Conservation (phyloP, 108 stramenopile genomes). For the Cyclotella atomus region DNA sequence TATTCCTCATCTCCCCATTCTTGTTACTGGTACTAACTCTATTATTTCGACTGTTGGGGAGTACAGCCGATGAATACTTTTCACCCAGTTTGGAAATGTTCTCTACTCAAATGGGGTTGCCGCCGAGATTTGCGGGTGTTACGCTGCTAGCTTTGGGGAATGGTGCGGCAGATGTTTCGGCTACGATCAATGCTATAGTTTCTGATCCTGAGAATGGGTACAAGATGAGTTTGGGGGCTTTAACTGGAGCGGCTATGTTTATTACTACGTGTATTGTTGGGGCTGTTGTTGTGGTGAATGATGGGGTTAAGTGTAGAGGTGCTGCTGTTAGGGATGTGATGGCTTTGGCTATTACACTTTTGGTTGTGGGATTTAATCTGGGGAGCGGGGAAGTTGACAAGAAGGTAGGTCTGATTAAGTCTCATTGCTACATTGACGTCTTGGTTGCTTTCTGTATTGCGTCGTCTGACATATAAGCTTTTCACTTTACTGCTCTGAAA, state of each 20-base stretch:
- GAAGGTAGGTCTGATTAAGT: constrained; percentile 35
- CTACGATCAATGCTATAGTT: constrained; percentile 86
- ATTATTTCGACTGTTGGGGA: constrained; percentile 89
- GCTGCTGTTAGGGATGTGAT: constrained; percentile 86
- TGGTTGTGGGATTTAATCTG: constrained; percentile 64
- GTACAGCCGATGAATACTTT: constrained; percentile 97
- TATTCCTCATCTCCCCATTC: constrained; percentile 60
- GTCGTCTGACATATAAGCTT: too few species aligned
- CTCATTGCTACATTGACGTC: constrained; percentile 3
- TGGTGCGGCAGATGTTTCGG: constrained; percentile 95
- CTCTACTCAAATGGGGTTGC: constrained; percentile 76
- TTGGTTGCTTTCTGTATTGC: neutral
- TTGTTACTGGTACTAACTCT: constrained; percentile 72
- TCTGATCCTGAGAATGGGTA: constrained; percentile 81
- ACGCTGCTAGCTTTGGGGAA: constrained; percentile 96
- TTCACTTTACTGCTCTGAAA: too few species aligned
- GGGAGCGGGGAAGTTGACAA: constrained; percentile 58
- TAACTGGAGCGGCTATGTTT: constrained; percentile 96
- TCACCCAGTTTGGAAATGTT: constrained; percentile 92
- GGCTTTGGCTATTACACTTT: constrained; percentile 63
- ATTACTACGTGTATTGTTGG: constrained; percentile 87
- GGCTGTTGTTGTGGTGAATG: constrained; percentile 73
- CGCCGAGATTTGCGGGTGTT: constrained; percentile 96
- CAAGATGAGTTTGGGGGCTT: constrained; percentile 83
- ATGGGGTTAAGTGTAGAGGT: constrained; percentile 82